Evolutionary conservation across 768 basidiomycete species (phyloP), one percentile per base, ranked within the genome.

Genomic region (Sistotremastrum suecicum): DNA sequence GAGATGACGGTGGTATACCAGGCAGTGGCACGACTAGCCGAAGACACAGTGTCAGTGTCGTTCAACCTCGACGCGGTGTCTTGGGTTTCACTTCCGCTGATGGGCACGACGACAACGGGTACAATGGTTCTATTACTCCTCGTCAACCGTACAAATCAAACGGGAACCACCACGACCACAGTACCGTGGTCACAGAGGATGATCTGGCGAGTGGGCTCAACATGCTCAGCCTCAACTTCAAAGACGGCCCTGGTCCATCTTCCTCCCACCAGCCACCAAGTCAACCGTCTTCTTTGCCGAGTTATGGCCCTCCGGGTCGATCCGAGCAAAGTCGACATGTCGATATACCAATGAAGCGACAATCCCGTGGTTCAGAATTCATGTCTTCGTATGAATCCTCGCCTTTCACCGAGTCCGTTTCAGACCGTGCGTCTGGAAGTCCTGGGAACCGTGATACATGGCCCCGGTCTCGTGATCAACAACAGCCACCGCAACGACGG

Each of bases 1-100:
- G 72, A 34, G 78, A 79, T 49, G 76, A 54, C 29, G 53, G 56
- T 51, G 58, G 35, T 44, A 39, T 46, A 41, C 36, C 47, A 28
- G 80, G 78, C 0, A 88, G 85, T 53, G 87, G 85, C 2, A 82
- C 84, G 4, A 86, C 87, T 5, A 87, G 83, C 52, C 66, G 87
- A 35, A 67, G 87, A 12, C 86, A 89, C 51, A 86, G 83, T 48
- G 85, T 89, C 53, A 83, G 80, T 50, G 75, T 87, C 54, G 83
- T 87, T 8, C 86, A 84, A 57, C 82, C 83, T 0, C 69, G 80
- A 4, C 63, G 80, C 41, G 66, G 46, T 36, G 65, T 80, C 42
- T 74, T 81, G 9, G 83, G 82, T 3, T 85, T 85, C 61, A 77
- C 72, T 50, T 77, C 71, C 1, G 73, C 78, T 0, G 72, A 75